Conservation (phyloP, 2,329 filamentous ascomycete genomes). For the Coniella vitis region DNA sequence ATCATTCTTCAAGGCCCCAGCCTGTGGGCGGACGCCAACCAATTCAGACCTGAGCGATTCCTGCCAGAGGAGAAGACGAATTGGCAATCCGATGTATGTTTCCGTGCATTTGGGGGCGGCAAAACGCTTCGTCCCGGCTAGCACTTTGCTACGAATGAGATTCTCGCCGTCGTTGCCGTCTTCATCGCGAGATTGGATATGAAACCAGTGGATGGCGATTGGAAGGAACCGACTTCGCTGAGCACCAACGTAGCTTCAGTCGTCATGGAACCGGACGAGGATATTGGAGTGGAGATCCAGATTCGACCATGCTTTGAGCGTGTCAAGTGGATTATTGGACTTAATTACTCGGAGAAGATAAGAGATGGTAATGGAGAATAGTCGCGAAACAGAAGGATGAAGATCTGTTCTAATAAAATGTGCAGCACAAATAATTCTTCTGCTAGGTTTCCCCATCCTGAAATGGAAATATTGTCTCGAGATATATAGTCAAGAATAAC, state of each 20-base stretch:
- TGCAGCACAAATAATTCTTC: too few species aligned
- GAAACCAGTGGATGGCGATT: conserved; percentile 17
- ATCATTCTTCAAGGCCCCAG: conserved; percentile 20
- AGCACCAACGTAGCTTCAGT: conserved; percentile 25
- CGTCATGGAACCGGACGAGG: conserved; percentile 21
- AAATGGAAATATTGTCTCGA: too few species aligned
- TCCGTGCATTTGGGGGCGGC: conserved; percentile 23
- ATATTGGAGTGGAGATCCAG: conserved; percentile 8
- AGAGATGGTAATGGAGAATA: conserved; percentile 10
- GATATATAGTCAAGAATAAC: too few species aligned
- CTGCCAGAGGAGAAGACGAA: conserved; percentile 20
- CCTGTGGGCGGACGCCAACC: conserved; percentile 17
- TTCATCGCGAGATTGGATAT: conserved; percentile 24
- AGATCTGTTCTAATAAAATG: too few species aligned
- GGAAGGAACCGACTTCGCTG: conserved; percentile 21
- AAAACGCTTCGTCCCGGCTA: conserved; percentile 23
- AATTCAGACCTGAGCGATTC: conserved; percentile 20
- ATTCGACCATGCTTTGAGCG: conserved; percentile 2
- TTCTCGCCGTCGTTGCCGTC: conserved; percentile 20
- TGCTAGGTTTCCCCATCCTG: too few species aligned
- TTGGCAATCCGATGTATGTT: conserved; percentile 19
- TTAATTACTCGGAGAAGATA: conserved; percentile 1
- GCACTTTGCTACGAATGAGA: conserved; percentile 24
- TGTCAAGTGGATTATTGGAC: conserved; percentile 1
- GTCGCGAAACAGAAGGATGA: background rate